A percentile compares a stretch with the other conserved stretches of the same genome.
These are phyloP conservation scores for Paraurostyla sp. DNA, from an alignment of 73 alveolate species.

Conservation along the genomic window DNA sequence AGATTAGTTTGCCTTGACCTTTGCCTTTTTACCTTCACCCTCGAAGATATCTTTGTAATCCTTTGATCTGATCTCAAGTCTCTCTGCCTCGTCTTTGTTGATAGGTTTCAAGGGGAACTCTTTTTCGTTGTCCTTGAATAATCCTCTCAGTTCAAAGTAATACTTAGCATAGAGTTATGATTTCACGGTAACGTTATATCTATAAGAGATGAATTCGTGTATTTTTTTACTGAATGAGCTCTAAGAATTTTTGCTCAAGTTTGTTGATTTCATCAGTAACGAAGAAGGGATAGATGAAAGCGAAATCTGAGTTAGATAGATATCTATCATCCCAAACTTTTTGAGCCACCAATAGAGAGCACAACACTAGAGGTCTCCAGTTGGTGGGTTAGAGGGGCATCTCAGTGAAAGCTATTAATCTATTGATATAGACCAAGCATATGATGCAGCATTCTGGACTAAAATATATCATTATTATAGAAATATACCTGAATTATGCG, in stretches of 20 bases:
- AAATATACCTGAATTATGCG: slow-evolving; percentile 83
- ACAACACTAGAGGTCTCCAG: slow-evolving; percentile 98
- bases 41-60: slow-evolving; percentile 63
- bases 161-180: slow-evolving; percentile 96
- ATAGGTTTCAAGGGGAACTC: slow-evolving; percentile 79
- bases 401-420: slow-evolving; percentile 97
- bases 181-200: slow-evolving; percentile 91
- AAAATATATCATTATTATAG: slow-evolving; percentile 5
- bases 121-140: slow-evolving; percentile 87
- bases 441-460: slow-evolving; percentile 98
- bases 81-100: slow-evolving; percentile 55
- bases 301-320: slow-evolving; percentile 96
- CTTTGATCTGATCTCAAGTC: slow-evolving; percentile 57
- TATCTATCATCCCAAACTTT: slow-evolving; percentile 99
- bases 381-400: slow-evolving; percentile 96
- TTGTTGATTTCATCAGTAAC: slow-evolving; percentile 95
- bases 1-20: not conserved
- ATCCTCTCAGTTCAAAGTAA: slow-evolving; percentile 97
- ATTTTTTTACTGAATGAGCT: slow-evolving; percentile 79
- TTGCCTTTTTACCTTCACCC: slow-evolving; percentile 28
- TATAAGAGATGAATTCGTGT: not conserved
- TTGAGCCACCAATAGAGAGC: slow-evolving; percentile 96
- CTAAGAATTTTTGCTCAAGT: slow-evolving; percentile 96
- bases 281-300: slow-evolving; percentile 99
- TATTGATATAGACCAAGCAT: slow-evolving; percentile 95